Percentiles rank a stretch among this genome's conserved stretches.
Conservation (phyloP, 768 basidiomycete genomes). For the Lentinula boryana region DNA sequence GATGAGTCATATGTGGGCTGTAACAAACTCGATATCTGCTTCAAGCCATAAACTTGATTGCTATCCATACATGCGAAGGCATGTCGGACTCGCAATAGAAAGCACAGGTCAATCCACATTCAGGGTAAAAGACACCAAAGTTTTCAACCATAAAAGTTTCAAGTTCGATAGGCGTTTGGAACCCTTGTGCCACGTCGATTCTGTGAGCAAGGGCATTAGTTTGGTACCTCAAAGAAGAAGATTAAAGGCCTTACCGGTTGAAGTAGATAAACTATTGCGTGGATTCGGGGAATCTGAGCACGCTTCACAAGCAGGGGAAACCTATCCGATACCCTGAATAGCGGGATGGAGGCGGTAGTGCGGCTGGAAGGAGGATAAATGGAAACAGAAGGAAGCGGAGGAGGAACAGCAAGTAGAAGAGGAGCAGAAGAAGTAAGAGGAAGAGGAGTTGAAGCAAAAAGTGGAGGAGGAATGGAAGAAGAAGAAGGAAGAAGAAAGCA, state of each 20-base stretch:
- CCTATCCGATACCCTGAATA: slow-evolving; percentile 43
- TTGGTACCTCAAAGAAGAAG: background rate
- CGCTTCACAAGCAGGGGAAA: slow-evolving; percentile 46
- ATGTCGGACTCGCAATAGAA: background rate
- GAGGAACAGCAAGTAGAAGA: too few species aligned
- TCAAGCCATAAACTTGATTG: background rate
- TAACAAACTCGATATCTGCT: slow-evolving; percentile 49
- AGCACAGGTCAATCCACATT: slow-evolving; percentile 61
- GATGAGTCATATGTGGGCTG: slow-evolving; percentile 57
- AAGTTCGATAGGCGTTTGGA: slow-evolving; percentile 53
- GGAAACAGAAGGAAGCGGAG: too few species aligned
- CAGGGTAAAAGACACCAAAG: slow-evolving; percentile 57
- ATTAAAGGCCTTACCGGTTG: slow-evolving; percentile 29
- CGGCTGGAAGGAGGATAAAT: too few species aligned
- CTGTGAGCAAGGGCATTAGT: slow-evolving; percentile 10
- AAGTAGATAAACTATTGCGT: slow-evolving; percentile 54
- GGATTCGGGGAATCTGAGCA: slow-evolving; percentile 66
- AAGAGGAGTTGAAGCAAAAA: too few species aligned
- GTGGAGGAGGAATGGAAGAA: too few species aligned
- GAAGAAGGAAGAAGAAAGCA: too few species aligned
- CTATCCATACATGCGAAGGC: too few species aligned
- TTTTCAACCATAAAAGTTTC: slow-evolving; percentile 61
- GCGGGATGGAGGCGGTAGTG: too few species aligned
- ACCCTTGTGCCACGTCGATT: slow-evolving; percentile 50
- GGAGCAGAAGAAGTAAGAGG: too few species aligned